These are phyloP conservation scores for Sideroxylon spinosum DNA, from an alignment of 179 eudicot genomes.

Conservation along the genomic window DNA sequence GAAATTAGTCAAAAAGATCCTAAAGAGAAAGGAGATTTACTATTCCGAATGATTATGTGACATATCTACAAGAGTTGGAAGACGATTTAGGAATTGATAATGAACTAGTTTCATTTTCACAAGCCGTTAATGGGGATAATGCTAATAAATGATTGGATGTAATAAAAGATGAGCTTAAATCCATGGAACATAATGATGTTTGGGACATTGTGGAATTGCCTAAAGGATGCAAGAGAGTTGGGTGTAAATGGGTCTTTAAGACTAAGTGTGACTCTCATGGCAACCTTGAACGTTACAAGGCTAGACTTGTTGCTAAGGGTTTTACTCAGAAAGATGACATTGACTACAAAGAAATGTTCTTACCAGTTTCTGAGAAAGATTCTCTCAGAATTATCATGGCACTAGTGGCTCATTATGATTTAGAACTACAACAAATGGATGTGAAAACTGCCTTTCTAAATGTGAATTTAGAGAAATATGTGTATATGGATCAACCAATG, in stretches of 20 bases:
- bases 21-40: constrained; percentile 1
- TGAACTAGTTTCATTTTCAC: not conserved
- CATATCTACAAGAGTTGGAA: constrained; percentile 3
- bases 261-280: not conserved
- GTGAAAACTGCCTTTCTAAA: not conserved
- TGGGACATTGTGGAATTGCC: constrained; percentile 7
- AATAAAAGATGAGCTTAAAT: not conserved
- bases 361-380: not conserved
- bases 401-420: constrained; percentile 11
- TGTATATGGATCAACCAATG: not conserved
- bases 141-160: not conserved
- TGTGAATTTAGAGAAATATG: no score
- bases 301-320: no score
- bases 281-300: not conserved
- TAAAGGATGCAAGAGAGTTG: not conserved
- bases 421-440: not conserved
- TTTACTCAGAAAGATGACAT: no score
- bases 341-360: no score
- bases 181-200: not conserved
- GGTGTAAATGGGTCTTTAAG: not conserved
- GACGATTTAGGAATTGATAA: not conserved
- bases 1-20: constrained; percentile 8
- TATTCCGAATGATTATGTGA: constrained; percentile 8
- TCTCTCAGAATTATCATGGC: not conserved
- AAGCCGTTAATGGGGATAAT: not conserved